These are phyloP conservation scores for Neurospora sp. DNA, from an alignment of 2,329 filamentous ascomycete genomes.

Conservation along the genomic window DNA sequence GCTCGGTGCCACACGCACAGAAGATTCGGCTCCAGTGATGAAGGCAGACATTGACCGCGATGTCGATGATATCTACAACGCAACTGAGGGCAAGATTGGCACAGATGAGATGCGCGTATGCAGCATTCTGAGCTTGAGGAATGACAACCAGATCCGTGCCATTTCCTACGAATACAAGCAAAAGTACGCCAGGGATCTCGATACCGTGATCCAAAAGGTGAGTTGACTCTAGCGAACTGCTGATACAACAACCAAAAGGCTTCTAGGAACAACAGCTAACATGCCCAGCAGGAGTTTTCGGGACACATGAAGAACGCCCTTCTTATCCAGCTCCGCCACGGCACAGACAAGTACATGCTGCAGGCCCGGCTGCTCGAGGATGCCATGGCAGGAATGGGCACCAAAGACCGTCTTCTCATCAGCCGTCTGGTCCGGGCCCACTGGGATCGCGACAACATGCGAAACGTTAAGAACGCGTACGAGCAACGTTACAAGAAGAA, in stretches of 20 bases:
- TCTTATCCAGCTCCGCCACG: slow-evolving; percentile 67
- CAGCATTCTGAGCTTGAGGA: slow-evolving; percentile 65
- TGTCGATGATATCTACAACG: slow-evolving; percentile 65
- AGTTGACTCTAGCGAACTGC: slow-evolving; percentile 15
- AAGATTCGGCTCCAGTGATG: slow-evolving; percentile 67
- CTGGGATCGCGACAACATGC: slow-evolving; percentile 69
- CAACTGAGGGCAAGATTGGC: slow-evolving; percentile 62
- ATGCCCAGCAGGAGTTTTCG: slow-evolving; percentile 55
- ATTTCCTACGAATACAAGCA: slow-evolving; percentile 67
- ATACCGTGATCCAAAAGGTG: slow-evolving; percentile 63
- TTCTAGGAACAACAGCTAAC: not conserved
- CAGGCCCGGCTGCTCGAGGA: slow-evolving; percentile 78
- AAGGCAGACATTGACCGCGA: slow-evolving; percentile 67
- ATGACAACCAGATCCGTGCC: slow-evolving; percentile 74
- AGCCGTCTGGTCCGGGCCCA: slow-evolving; percentile 70
- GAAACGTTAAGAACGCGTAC: slow-evolving; percentile 71
- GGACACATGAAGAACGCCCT: slow-evolving; percentile 89
- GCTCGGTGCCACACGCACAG: slow-evolving; percentile 60
- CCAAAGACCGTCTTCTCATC: slow-evolving; percentile 73
- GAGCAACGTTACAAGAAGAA: slow-evolving; percentile 58
- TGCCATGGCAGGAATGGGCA: slow-evolving; percentile 77
- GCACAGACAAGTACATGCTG: slow-evolving; percentile 71
- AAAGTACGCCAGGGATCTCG: slow-evolving; percentile 61
- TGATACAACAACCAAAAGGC: not conserved
- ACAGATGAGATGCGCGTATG: slow-evolving; percentile 72